Evolutionary conservation across 2,329 filamentous ascomycete species (phyloP), one percentile per base, ranked within the genome.

Genomic region (Colletotrichum musae): DNA sequence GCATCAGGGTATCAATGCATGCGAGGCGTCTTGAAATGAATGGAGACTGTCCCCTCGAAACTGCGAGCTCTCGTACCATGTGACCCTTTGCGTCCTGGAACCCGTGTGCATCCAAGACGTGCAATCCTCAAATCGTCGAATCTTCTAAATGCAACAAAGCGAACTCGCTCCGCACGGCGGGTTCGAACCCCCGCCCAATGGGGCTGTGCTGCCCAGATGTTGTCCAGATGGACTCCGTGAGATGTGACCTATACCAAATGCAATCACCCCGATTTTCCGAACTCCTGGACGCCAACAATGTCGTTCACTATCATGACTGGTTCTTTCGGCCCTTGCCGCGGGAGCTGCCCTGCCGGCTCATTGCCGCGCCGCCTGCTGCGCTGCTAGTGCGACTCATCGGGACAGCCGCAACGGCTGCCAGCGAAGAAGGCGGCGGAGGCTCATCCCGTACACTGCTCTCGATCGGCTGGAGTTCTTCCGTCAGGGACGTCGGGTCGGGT

Each of bases 301-400:
- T 61, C 59, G n/a, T 54, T 59, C 58, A 39, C 62, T 50, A 36
- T 63, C 60, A 69, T 70, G 50, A 61, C 51, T 70, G 80, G 59
- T 75, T 77, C 74, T 81, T 80, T 59, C 81, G 78, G 58, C 80
- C 76, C 75, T 83, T 84, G 57, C 86, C 86, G 59, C 86, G 81
- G 24, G 83, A 83, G 71, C 85, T 88, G 52, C 85, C 85, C 74
- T 87, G 84, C 24, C 88, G 82, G 72, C 86, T 89, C 87, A 89
- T 89, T 13, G 86, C 81, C 39, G 84, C 84, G 50, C 87, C 88
- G 26, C 86, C 86, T 4, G 85, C 79, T 62, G 70, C 70, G 18
- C 86, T 88, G 77, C 85, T 88, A 75, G 87, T 86, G 45, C 86
- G 84, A 73, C 86, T 88, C 85, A 88, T 88, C 1, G 87, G 83